phyloP scores from a whole-genome alignment of 2,329 filamentous ascomycete genomes.

The Ploettnerulaceae sp. region DNA sequence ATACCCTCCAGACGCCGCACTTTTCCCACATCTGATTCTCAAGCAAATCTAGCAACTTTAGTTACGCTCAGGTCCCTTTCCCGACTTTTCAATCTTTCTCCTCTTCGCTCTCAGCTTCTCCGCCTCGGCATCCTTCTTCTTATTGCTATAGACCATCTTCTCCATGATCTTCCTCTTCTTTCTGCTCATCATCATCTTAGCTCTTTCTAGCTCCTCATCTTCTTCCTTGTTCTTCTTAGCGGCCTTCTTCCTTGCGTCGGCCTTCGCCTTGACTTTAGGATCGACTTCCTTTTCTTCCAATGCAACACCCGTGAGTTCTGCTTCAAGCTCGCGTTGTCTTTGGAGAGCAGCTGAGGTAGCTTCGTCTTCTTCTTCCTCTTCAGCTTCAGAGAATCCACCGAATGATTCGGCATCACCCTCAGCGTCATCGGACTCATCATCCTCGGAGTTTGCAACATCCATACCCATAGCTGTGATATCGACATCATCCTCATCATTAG shows the following conservation, averaged over 20 bases:
- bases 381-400: slow-evolving; percentile 35
- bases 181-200: slow-evolving; percentile 97
- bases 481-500: slow-evolving; percentile 27
- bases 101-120: slow-evolving; percentile 84
- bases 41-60: slow-evolving; percentile 4
- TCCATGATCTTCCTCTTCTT: slow-evolving; percentile 97
- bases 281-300: slow-evolving; percentile 47
- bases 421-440: slow-evolving; percentile 38
- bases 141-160: slow-evolving; percentile 95
- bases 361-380: slow-evolving; percentile 52
- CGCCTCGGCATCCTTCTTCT: slow-evolving; percentile 85
- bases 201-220: slow-evolving; percentile 82
- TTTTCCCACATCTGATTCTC: slow-evolving; percentile 12
- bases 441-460: slow-evolving; percentile 33
- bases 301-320: slow-evolving; percentile 72
- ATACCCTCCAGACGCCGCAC: slow-evolving; percentile 12
- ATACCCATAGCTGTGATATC: slow-evolving; percentile 33
- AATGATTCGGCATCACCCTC: slow-evolving; percentile 31
- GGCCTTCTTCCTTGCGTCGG: slow-evolving; percentile 64
- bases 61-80: slow-evolving; percentile 22
- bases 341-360: slow-evolving; percentile 57
- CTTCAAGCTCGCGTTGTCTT: slow-evolving; percentile 87
- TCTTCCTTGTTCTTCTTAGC: slow-evolving; percentile 69
- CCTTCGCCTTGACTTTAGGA: slow-evolving; percentile 58
- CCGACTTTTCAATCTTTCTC: slow-evolving; percentile 72